Conservation (phyloP, 768 basidiomycete genomes). For the Russula virescens region DNA sequence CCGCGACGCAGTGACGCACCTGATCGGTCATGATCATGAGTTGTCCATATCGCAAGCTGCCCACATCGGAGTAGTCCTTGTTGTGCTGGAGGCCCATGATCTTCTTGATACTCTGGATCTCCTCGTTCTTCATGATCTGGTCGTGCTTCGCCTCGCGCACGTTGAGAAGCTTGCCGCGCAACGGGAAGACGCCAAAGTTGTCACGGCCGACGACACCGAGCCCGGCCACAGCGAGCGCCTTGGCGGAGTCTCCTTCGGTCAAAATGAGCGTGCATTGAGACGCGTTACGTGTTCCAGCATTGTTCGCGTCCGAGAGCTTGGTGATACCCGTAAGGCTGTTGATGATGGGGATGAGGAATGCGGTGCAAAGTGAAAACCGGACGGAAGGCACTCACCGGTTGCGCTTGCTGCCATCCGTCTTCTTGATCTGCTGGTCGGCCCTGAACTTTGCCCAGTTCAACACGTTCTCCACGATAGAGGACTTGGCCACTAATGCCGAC, state of each 20-base stretch:
- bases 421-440: slow-evolving; percentile 93
- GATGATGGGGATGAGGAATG: not conserved
- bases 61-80: slow-evolving; percentile 70
- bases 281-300: slow-evolving; percentile 81
- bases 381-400: slow-evolving; percentile 51
- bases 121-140: slow-evolving; percentile 97
- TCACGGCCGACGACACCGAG: slow-evolving; percentile 93
- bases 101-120: slow-evolving; percentile 96
- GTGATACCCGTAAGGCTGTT: slow-evolving; percentile 80
- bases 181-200: slow-evolving; percentile 94
- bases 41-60: slow-evolving; percentile 81
- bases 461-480: slow-evolving; percentile 85
- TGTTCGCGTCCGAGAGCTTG: slow-evolving; percentile 96
- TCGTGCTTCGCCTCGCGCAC: slow-evolving; percentile 96
- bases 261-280: slow-evolving; percentile 89
- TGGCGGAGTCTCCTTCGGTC: slow-evolving; percentile 99
- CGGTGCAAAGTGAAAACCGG: not conserved
- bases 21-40: slow-evolving; percentile 99
- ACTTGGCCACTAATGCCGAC: slow-evolving; percentile 62
- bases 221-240: slow-evolving; percentile 91
- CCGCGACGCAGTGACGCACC: slow-evolving; percentile 39
- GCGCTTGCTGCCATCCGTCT: slow-evolving; percentile 89
- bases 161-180: slow-evolving; percentile 94
- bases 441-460: slow-evolving; percentile 96
- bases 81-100: slow-evolving; percentile 95